These are phyloP conservation scores for Daldinia childiae DNA, from an alignment of 495 filamentous ascomycete genomes.

Conservation along the genomic window DNA sequence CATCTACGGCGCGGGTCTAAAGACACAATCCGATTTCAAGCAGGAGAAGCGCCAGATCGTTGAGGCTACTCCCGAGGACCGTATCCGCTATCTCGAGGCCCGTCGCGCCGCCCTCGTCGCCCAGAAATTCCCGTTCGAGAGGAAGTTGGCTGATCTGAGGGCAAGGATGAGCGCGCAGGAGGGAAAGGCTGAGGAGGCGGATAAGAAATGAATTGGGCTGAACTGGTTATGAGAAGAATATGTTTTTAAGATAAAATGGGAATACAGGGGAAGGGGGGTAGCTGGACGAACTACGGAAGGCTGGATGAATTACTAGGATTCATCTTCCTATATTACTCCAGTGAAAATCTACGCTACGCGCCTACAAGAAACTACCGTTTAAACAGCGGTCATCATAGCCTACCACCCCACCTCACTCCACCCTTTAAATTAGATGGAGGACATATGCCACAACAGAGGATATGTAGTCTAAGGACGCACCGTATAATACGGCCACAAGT, in stretches of 20 bases:
- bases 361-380: neutral
- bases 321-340: neutral
- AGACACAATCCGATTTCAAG: slow-evolving; percentile 57
- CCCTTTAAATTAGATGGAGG: neutral
- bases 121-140: slow-evolving; percentile 48
- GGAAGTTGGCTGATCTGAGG: slow-evolving; percentile 49
- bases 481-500: neutral
- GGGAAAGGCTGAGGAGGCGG: neutral
- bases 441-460: neutral
- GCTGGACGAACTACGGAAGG: neutral
- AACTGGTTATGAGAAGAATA: neutral
- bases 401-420: neutral
- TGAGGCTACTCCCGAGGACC: slow-evolving; percentile 49
- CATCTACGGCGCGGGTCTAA: slow-evolving; percentile 67
- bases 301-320: neutral
- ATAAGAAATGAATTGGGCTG: neutral
- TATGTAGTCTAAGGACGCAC: neutral
- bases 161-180: slow-evolving; percentile 42
- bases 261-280: neutral
- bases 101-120: slow-evolving; percentile 46
- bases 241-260: neutral
- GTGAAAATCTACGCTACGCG: neutral
- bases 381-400: neutral
- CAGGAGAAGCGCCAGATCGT: slow-evolving; percentile 48
- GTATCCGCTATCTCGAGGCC: slow-evolving; percentile 49